Percentiles rank a stretch among this genome's conserved stretches.
These are phyloP conservation scores for Thalassia testudinum DNA, from an alignment of 116 monocot species.

Conservation along the genomic window DNA sequence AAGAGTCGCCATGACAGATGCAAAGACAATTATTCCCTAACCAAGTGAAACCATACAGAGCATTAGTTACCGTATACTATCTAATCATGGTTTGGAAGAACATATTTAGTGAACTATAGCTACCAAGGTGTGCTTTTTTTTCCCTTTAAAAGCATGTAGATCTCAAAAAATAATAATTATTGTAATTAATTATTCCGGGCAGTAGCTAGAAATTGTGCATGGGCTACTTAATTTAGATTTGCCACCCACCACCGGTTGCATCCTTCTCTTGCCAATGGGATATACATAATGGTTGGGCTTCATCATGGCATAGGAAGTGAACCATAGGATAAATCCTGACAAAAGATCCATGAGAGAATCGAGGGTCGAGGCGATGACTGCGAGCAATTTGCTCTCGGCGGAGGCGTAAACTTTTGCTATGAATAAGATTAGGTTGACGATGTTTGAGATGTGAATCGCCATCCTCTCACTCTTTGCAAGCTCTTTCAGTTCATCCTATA, in stretches of 20 bases:
- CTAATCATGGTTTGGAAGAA: too few species aligned
- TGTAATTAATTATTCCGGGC: too few species aligned
- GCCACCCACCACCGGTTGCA: constrained; percentile 67
- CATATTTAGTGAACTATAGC: neutral
- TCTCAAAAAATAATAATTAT: too few species aligned
- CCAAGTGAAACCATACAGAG: too few species aligned
- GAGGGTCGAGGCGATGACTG: constrained; percentile 73
- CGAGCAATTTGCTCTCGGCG: constrained; percentile 48
- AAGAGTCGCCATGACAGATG: constrained; percentile 89
- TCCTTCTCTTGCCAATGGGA: constrained; percentile 71
- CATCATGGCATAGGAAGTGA: constrained; percentile 57
- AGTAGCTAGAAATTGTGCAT: too few species aligned
- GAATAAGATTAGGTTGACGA: constrained; percentile 53
- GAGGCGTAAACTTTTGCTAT: constrained; percentile 49
- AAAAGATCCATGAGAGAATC: constrained; percentile 76
- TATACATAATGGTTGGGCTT: constrained; percentile 59
- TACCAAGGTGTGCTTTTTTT: too few species aligned
- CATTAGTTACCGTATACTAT: too few species aligned
- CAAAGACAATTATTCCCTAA: constrained; percentile 88
- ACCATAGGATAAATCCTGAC: constrained; percentile 73
- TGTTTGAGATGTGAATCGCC: constrained; percentile 67
- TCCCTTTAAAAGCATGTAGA: too few species aligned
- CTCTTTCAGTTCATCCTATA: constrained; percentile 43
- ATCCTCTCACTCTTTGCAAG: constrained; percentile 46
- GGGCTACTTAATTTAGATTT: neutral